Evolutionary conservation across 2,329 filamentous ascomycete species (phyloP), one percentile per base, ranked within the genome.

Genomic region (Akanthomyces muscarius): DNA sequence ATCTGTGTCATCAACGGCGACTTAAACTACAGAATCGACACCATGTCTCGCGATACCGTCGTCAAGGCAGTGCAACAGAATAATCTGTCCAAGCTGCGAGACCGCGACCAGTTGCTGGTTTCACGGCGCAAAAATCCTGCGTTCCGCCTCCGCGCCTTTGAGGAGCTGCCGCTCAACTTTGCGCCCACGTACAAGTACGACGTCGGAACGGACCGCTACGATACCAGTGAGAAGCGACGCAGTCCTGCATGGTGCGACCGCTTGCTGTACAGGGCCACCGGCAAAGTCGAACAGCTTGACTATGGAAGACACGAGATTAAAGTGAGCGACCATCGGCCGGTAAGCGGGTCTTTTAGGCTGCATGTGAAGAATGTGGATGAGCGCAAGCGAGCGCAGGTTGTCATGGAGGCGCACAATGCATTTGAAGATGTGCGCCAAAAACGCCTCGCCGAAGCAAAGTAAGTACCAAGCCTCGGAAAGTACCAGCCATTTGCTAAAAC

Each of bases 161-260:
- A 89, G n/a, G 95, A 99, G 76, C 82, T 89, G 62, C 90, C 90
- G 0, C 97, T 99, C 70, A 89, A 87, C 0, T 99, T 99, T 73
- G 89, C 92, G 8, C 95, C 95, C 0, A 99, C 95, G 0, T 99
- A 99, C 81, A 99, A 99, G 74, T 99, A 99, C 74, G 95, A 99
- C 69, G 92, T 98, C 0, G 93, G 93, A 18, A 96, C 92, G 0
- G 94, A 98, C 72, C 89, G 86, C 7, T 99, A 98, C 74, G 95
- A 99, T 73, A 89, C 90, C 0, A 94, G 90, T 69, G 95, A 99
- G 75, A 99, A 99, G 81, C 91, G 91, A 74, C 86, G 95, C 56
- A 89, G 91, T 25, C 95, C 95, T 0, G 95, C 95, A 1, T 99
- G 95, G 95, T 99, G 95, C 74, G 95, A 99, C 78, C 86, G 95